A percentile compares a stretch with the other conserved stretches of the same genome.
Evolutionary conservation across 148 eudicot genomes (phyloP).

Genomic region (Spergularia bocconei): DNA sequence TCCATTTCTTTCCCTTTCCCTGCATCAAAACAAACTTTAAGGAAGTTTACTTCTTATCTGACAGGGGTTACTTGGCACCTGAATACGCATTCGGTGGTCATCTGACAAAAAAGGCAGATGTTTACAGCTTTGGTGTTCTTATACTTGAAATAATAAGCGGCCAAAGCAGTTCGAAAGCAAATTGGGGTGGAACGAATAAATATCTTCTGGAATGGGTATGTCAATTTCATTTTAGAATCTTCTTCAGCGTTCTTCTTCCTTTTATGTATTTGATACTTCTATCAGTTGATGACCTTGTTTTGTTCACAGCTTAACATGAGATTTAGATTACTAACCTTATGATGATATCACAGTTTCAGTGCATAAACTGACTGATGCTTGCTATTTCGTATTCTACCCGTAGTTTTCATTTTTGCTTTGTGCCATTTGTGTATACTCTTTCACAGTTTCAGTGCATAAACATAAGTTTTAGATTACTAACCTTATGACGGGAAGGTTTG

Average conservation of each 20-base stretch:
- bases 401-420: not conserved
- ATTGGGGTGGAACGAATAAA: constrained; percentile 58
- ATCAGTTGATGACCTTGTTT: not conserved
- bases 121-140: constrained; percentile 91
- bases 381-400: not conserved
- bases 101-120: constrained; percentile 83
- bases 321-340: not conserved
- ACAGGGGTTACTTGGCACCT: constrained; percentile 97
- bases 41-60: not conserved
- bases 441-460: too few species aligned
- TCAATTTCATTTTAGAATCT: constrained; percentile 7
- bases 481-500: too few species aligned
- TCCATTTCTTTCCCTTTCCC: too few species aligned
- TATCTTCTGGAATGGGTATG: constrained; percentile 82
- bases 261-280: not conserved
- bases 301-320: not conserved
- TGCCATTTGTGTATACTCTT: not conserved
- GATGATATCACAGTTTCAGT: not conserved
- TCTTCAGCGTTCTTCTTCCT: not conserved
- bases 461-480: too few species aligned
- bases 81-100: constrained; percentile 86
- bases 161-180: constrained; percentile 50
- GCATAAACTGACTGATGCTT: not conserved
- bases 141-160: constrained; percentile 76
- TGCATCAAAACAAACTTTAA: too few species aligned